Percentiles rank a stretch among this genome's conserved stretches.
Evolutionary conservation across 75 land plant genomes (phyloP).

Genomic region (Larix kaempferi): DNA sequence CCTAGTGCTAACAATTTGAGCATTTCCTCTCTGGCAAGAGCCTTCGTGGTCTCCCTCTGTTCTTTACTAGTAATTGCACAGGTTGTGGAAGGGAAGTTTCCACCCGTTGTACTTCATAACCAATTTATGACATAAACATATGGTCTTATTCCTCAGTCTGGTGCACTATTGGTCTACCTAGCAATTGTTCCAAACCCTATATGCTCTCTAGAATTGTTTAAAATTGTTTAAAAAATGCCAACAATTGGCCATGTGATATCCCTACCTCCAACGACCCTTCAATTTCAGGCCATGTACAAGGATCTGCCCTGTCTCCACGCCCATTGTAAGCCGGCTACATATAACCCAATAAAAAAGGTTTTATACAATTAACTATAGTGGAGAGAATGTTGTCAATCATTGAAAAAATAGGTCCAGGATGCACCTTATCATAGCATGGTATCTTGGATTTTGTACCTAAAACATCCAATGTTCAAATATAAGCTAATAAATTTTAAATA

Average conservation of each 20-base stretch:
- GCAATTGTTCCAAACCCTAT: too few relatives aligned
- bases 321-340: slow-evolving; percentile 78
- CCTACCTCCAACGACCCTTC: slow-evolving; percentile 86
- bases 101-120: too few relatives aligned
- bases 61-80: too few relatives aligned
- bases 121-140: too few relatives aligned
- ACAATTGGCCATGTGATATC: neutral
- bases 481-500: neutral
- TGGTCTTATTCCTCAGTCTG: too few relatives aligned
- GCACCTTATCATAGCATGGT: slow-evolving; percentile 91
- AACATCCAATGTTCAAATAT: neutral
- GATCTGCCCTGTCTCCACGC: slow-evolving; percentile 86
- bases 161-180: too few relatives aligned
- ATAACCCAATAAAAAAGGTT: slow-evolving; percentile 2
- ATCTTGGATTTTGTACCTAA: slow-evolving; percentile 73
- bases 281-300: slow-evolving; percentile 85
- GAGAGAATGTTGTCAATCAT: neutral
- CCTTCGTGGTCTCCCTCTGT: too few relatives aligned
- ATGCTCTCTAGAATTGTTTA: too few relatives aligned
- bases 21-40: too few relatives aligned
- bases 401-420: slow-evolving; percentile 1
- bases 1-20: too few relatives aligned
- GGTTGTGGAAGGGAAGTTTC: too few relatives aligned
- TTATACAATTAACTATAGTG: neutral
- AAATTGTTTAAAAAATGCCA: neutral